phyloP scores from a whole-genome alignment of 2,329 filamentous ascomycete species.

The Penicillium sp. region DNA sequence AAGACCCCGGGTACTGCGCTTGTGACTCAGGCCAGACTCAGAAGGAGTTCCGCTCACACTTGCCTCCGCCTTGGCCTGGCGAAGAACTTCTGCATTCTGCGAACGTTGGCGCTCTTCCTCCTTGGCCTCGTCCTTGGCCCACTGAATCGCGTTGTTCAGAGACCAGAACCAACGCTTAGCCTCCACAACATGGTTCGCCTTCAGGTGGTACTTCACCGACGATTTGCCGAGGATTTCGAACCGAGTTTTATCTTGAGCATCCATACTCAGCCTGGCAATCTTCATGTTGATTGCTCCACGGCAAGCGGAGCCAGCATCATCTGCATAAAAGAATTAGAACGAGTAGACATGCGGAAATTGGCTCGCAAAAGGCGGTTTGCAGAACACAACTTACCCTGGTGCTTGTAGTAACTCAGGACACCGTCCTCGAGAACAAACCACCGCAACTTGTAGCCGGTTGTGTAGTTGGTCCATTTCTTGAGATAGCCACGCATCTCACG shows the following conservation, averaged over 20 bases:
- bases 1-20: slow-evolving; percentile 36
- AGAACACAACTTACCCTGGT: slow-evolving; percentile 57
- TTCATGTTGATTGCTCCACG: slow-evolving; percentile 98
- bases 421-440: slow-evolving; percentile 99
- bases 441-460: slow-evolving; percentile 88
- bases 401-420: slow-evolving; percentile 97
- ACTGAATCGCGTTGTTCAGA: slow-evolving; percentile 97
- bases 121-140: slow-evolving; percentile 93
- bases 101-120: slow-evolving; percentile 76
- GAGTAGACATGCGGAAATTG: slow-evolving; percentile 15
- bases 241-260: slow-evolving; percentile 91
- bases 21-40: slow-evolving; percentile 32
- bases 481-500: slow-evolving; percentile 98
- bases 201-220: slow-evolving; percentile 95
- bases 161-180: slow-evolving; percentile 99
- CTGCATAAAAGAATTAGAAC: slow-evolving; percentile 35
- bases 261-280: slow-evolving; percentile 92
- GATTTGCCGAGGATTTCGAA: slow-evolving; percentile 98
- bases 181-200: slow-evolving; percentile 96
- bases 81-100: slow-evolving; percentile 68
- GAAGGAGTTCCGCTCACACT: slow-evolving; percentile 48
- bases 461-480: slow-evolving; percentile 99
- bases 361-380: not conserved
- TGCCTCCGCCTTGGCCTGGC: slow-evolving; percentile 71
- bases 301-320: slow-evolving; percentile 92